phyloP scores from a whole-genome alignment of 305 asterid genomes.

The Fraxinus latifolia region DNA sequence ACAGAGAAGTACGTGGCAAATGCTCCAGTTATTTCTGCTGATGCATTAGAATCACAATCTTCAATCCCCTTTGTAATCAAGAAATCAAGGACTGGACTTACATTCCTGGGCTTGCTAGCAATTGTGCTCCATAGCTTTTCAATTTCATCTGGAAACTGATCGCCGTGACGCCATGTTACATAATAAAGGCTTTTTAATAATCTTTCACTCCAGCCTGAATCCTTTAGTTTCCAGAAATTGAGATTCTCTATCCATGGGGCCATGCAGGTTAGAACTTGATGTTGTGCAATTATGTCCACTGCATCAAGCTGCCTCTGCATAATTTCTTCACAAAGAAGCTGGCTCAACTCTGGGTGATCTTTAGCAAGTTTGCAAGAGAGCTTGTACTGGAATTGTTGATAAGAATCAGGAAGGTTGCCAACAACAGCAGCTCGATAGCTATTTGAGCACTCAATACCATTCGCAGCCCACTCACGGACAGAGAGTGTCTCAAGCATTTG shows the following conservation, averaged over 20 bases:
- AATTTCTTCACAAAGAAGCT: slow-evolving; percentile 96
- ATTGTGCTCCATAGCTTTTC: slow-evolving; percentile 99
- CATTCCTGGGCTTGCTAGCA: slow-evolving; percentile 90
- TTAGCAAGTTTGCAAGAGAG: slow-evolving; percentile 98
- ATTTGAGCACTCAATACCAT: slow-evolving; percentile 81
- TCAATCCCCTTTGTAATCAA: slow-evolving; percentile 96
- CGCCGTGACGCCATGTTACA: slow-evolving; percentile 98
- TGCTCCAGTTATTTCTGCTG: slow-evolving; percentile 99
- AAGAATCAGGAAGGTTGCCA: slow-evolving; percentile 98
- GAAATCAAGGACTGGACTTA: slow-evolving; percentile 93
- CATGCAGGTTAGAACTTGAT: slow-evolving; percentile 99
- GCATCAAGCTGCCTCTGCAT: slow-evolving; percentile 99
- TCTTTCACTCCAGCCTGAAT: slow-evolving; percentile 97
- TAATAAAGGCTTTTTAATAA: slow-evolving; percentile 87
- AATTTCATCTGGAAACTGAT: slow-evolving; percentile 98
- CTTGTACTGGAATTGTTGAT: slow-evolving; percentile 97
- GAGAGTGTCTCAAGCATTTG: slow-evolving; percentile 99
- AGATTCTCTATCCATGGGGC: slow-evolving; percentile 99
- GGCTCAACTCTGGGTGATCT: slow-evolving; percentile 97
- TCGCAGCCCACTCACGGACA: slow-evolving; percentile 97
- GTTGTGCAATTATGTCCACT: slow-evolving; percentile 97
- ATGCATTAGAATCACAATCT: slow-evolving; percentile 98
- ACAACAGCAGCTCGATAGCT: slow-evolving; percentile 98
- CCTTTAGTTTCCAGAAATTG: slow-evolving; percentile 95
- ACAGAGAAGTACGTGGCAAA: slow-evolving; percentile 97